A percentile compares a stretch with the other conserved stretches of the same genome.
Conservation (phyloP, 2,329 filamentous ascomycete genomes). For the Coleophoma eucalyptorum region DNA sequence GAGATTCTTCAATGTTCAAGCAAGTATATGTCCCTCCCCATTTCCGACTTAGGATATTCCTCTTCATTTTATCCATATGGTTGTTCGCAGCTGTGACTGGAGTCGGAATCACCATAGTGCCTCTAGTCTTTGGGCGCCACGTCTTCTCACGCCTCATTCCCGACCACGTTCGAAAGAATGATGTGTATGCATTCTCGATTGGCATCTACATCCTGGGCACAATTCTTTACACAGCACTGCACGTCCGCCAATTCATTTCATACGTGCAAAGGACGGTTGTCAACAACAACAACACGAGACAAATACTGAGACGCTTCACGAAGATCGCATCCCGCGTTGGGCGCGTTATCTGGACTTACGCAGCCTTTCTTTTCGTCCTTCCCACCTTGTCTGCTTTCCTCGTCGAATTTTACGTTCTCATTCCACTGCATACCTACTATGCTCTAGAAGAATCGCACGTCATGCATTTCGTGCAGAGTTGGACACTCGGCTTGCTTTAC, state of each 20-base stretch:
- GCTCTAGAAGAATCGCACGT: conserved; percentile 51
- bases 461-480: conserved; percentile 85
- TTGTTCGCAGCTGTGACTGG: conserved; percentile 86
- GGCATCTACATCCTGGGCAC: conserved; percentile 80
- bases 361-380: conserved; percentile 71
- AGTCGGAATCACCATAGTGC: conserved; percentile 79
- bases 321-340: conserved; percentile 17
- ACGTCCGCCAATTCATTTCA: conserved; percentile 36
- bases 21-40: conserved; percentile 79
- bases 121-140: conserved; percentile 77
- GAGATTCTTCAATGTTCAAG: conserved; percentile 41
- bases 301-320: conserved; percentile 15
- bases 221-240: conserved; percentile 56
- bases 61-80: conserved; percentile 91
- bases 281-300: conserved; percentile 21
- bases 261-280: conserved; percentile 20
- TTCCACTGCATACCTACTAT: conserved; percentile 56
- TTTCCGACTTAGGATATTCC: conserved; percentile 74
- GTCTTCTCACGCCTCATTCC: conserved; percentile 74
- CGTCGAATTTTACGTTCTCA: conserved; percentile 82
- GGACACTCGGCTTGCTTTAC: conserved; percentile 90
- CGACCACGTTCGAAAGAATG: conserved; percentile 72
- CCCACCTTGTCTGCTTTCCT: conserved; percentile 76
- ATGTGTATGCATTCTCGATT: conserved; percentile 93
- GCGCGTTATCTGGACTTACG: conserved; percentile 69